These are phyloP conservation scores for Colletotrichum destructivum DNA, from an alignment of 2,329 filamentous ascomycete species.

Conservation along the genomic window DNA sequence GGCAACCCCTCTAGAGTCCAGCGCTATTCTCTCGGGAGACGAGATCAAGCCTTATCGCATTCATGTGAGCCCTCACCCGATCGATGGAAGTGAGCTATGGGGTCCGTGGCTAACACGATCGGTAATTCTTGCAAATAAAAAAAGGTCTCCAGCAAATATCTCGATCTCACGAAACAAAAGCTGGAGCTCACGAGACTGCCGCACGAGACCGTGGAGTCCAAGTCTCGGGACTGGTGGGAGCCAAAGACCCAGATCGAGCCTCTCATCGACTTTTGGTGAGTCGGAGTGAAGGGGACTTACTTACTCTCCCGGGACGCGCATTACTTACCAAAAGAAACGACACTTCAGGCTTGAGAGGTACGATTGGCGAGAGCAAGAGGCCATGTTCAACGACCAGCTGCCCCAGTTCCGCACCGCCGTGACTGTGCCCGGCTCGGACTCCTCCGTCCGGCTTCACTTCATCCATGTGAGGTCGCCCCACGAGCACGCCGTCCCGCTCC, in stretches of 20 bases:
- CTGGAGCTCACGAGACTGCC: constrained; percentile 77
- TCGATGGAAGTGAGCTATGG: neutral
- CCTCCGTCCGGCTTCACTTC: constrained; percentile 73
- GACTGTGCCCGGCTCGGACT: constrained; percentile 54
- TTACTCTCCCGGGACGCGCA: neutral
- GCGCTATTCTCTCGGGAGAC: constrained; percentile 49
- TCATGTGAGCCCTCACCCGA: constrained; percentile 61
- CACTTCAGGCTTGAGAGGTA: constrained; percentile 74
- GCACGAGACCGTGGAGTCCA: constrained; percentile 66
- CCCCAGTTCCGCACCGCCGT: constrained; percentile 76
- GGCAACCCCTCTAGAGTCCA: constrained; percentile 21
- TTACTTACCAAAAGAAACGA: neutral
- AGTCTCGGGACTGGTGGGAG: constrained; percentile 68
- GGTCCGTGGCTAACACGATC: constrained; percentile 48
- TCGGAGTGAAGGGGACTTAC: constrained; percentile 17
- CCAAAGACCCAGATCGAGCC: constrained; percentile 75
- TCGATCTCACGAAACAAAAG: constrained; percentile 77
- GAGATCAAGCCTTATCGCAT: constrained; percentile 70
- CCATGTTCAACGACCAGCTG: constrained; percentile 69
- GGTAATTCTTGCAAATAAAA: neutral
- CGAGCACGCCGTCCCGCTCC: constrained; percentile 71
- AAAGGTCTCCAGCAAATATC: constrained; percentile 77
- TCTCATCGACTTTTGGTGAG: constrained; percentile 76
- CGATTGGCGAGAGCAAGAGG: constrained; percentile 74
- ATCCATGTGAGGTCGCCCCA: constrained; percentile 71